Percentiles rank a stretch among this genome's conserved stretches.
Conservation (phyloP, 2,329 filamentous ascomycete genomes). For the Alternaria angustiovoidea region DNA sequence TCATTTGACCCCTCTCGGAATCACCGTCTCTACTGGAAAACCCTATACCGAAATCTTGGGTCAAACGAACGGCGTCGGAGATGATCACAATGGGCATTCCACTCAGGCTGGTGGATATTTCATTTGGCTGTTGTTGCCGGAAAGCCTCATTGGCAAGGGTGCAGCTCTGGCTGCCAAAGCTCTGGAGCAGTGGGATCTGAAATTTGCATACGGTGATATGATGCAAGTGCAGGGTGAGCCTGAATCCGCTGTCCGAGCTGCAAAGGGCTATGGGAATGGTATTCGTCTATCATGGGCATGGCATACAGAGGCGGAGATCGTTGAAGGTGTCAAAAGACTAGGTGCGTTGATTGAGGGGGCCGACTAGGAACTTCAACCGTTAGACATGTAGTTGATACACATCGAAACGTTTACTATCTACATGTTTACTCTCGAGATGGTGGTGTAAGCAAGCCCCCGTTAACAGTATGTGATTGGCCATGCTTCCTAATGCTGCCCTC, state of each 20-base stretch:
- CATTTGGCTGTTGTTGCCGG: not conserved
- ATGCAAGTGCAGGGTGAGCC: slow-evolving; percentile 62
- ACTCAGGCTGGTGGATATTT: not conserved
- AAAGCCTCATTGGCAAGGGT: not conserved
- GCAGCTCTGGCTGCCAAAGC: slow-evolving; percentile 52
- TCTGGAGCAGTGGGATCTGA: slow-evolving; percentile 66
- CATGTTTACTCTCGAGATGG: not conserved
- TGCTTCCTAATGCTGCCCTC: slow-evolving; percentile 16
- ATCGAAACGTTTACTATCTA: not conserved
- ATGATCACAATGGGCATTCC: too few relatives aligned
- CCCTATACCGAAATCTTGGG: not conserved
- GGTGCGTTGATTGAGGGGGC: slow-evolving; percentile 9
- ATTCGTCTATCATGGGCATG: slow-evolving; percentile 27
- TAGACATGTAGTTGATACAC: not conserved
- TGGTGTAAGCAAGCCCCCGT: slow-evolving; percentile 30
- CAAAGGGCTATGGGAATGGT: slow-evolving; percentile 19
- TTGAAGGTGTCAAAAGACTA: slow-evolving; percentile 21
- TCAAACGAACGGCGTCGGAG: not conserved
- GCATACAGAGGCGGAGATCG: slow-evolving; percentile 21
- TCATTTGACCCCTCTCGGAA: slow-evolving; percentile 60
- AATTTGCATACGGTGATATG: slow-evolving; percentile 70
- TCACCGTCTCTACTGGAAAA: not conserved
- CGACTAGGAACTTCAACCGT: not conserved
- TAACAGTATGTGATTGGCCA: slow-evolving; percentile 1
- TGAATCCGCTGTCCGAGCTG: slow-evolving; percentile 9